phyloP scores from a whole-genome alignment of 495 filamentous ascomycete genomes.

The Lineolata rhizophorae region DNA sequence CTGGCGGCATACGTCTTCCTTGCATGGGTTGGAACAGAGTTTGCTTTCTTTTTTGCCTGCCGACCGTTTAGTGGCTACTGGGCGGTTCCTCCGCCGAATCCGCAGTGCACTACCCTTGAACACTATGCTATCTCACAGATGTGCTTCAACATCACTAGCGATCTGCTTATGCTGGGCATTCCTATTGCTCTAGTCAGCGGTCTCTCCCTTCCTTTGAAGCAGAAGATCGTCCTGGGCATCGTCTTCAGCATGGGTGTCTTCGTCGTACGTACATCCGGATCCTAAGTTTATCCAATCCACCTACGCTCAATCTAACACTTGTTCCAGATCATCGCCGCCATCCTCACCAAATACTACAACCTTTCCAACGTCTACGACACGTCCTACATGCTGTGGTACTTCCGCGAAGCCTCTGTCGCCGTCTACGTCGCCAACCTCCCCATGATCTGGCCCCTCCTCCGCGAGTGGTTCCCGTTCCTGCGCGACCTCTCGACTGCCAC shows the following conservation, averaged over 20 bases:
- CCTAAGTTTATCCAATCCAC: too few species aligned
- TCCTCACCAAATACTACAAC: conserved; percentile 26
- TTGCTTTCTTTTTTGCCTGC: conserved; percentile 5
- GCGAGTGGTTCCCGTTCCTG: not conserved
- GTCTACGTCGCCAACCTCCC: conserved; percentile 21
- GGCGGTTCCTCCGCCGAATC: conserved; percentile 2
- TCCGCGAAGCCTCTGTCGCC: conserved; percentile 23
- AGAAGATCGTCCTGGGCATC: conserved; percentile 16
- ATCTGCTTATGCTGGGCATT: conserved; percentile 24
- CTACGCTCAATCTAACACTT: too few species aligned
- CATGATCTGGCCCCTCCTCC: conserved; percentile 1
- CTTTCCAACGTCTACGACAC: conserved; percentile 17
- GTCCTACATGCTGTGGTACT: conserved; percentile 28
- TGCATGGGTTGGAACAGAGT: conserved; percentile 10
- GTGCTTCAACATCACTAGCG: conserved; percentile 28
- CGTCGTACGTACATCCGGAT: too few species aligned
- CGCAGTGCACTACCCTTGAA: conserved; percentile 29
- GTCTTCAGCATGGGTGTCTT: conserved; percentile 27
- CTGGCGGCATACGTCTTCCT: conserved; percentile 1
- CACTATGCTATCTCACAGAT: conserved; percentile 29
- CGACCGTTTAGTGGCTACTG: conserved; percentile 2
- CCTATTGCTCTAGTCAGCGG: conserved; percentile 21
- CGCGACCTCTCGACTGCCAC: too few species aligned
- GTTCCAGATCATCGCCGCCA: conserved; percentile 5
- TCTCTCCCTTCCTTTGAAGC: conserved; percentile 18